A percentile compares a stretch with the other conserved stretches of the same genome.
phyloP scores from a whole-genome alignment of 257 asterid genomes.

The Pogostemon cablin region DNA sequence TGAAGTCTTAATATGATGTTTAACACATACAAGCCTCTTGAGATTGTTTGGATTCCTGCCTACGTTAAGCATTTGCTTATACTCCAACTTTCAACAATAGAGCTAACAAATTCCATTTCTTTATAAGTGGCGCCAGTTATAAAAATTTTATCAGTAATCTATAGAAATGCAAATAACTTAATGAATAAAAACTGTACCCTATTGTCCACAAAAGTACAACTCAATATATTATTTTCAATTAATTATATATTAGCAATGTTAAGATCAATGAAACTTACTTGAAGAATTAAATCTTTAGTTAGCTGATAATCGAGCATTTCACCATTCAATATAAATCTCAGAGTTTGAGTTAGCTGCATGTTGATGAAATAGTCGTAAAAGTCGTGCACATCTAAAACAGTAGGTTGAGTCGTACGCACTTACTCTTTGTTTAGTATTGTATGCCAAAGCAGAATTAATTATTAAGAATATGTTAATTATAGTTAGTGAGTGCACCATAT shows the following conservation, averaged over 20 bases:
- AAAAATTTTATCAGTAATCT: constrained; percentile 97
- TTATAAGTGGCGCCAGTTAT: constrained; percentile 98
- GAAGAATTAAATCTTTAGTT: constrained; percentile 94
- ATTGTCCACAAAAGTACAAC: not conserved
- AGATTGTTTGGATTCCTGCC: constrained; percentile 86
- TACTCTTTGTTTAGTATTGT: not conserved
- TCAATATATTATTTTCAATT: not conserved
- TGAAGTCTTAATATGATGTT: constrained; percentile 89
- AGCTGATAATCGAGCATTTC: constrained; percentile 92
- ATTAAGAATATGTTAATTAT: not conserved
- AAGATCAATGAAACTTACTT: constrained; percentile 51
- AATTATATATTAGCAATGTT: not conserved
- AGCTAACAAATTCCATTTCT: constrained; percentile 96
- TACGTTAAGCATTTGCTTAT: constrained; percentile 73
- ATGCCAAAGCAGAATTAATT: not conserved
- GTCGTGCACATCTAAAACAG: constrained; percentile 2
- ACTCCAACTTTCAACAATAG: constrained; percentile 84
- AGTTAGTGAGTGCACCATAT: too few species aligned
- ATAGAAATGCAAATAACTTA: constrained; percentile 31
- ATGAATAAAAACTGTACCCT: constrained; percentile 19
- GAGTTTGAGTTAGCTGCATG: constrained; percentile 85
- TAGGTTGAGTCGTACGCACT: not conserved
- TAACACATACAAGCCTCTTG: constrained; percentile 74
- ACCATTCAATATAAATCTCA: constrained; percentile 95
- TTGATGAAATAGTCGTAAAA: constrained; percentile 14